phyloP scores from a whole-genome alignment of 2,329 filamentous ascomycete genomes.

The Penicillium expansum region DNA sequence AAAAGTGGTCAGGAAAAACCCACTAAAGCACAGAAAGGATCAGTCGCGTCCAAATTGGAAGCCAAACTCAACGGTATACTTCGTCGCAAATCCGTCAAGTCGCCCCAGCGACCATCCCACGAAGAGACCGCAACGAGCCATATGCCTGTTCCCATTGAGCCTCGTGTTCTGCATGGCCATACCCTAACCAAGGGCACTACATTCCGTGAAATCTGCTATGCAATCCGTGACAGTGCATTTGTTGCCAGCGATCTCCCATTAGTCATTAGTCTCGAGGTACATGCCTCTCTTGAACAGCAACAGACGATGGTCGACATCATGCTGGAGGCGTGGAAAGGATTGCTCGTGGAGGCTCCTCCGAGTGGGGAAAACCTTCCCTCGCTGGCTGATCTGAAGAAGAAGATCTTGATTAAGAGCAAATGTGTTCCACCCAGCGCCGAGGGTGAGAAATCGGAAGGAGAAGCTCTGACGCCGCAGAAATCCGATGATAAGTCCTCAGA shows the following conservation, averaged over 20 bases:
- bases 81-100: conserved; percentile 19
- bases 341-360: conserved; percentile 64
- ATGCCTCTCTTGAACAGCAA: conserved; percentile 78
- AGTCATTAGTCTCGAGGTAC: conserved; percentile 90
- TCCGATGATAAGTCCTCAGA: neutral
- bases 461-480: conserved; percentile 5
- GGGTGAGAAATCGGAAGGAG: conserved; percentile 26
- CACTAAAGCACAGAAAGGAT: conserved; percentile 7
- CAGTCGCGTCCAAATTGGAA: conserved; percentile 25
- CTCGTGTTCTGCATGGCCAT: conserved; percentile 80
- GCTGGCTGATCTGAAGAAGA: conserved; percentile 69
- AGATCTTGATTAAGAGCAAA: conserved; percentile 83
- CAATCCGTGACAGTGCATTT: conserved; percentile 77
- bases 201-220: conserved; percentile 81
- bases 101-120: neutral
- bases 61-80: conserved; percentile 23
- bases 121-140: conserved; percentile 4
- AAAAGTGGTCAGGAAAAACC: conserved; percentile 13
- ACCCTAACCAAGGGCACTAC: conserved; percentile 82
- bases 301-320: conserved; percentile 92
- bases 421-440: conserved; percentile 52
- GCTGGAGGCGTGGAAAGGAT: conserved; percentile 76
- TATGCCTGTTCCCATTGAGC: conserved; percentile 55
- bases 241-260: conserved; percentile 71
- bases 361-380: conserved; percentile 58